Base-by-base conservation (phyloP, 2,329 filamentous ascomycete species). In the Sporothrix humicola region DNA sequence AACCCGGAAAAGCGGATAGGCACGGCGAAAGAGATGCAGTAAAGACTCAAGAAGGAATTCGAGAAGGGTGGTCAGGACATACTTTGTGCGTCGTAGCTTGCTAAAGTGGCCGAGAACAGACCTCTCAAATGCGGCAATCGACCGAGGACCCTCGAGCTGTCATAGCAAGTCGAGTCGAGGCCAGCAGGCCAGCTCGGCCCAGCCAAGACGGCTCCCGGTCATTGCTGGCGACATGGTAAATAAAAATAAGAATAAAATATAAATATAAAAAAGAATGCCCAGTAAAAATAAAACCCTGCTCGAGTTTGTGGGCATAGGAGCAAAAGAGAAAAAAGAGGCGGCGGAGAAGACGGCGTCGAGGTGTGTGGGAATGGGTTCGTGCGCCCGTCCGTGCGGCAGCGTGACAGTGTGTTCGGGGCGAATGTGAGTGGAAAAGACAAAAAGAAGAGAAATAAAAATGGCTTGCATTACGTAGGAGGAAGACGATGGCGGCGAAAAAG, bases 361-460 rank as follows among this genome's bases (percentile, higher is more conserved):
- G 5, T 13, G 50, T 44, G 26, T 42, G 50, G 50, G 31, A 23
- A 56, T 20, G 31, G 26, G 66, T 69, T 17, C 50, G 66, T 69
- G 66, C 66, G 66, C 31, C 48, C n/a, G 66, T 69, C 66, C 50
- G 66, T 69, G 66, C 66, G 50, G 66, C 48, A 26, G 17, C 65
- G 46, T 69, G 48, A 54, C 26, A 26, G 9, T 44, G 59, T 46
- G 59, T 23, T 13, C 15, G 37, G 7, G 31, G 31, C 6, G 12
- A 17, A n/a, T 54, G n/a, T 54, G 52, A 9, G 52, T 54, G 52
- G 52, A 15, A 20, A 20, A 42, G 23, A 15, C n/a, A 31, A 68
- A 26, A 52, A 44, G 6, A 15, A 58, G 23, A 58, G 56, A 23
- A 23, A 23, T 46, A 46, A 37, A 20, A 23, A 37, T 37, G 31